Conservation (phyloP, 2,329 filamentous ascomycete species). For the Colletotrichum paranaense region DNA sequence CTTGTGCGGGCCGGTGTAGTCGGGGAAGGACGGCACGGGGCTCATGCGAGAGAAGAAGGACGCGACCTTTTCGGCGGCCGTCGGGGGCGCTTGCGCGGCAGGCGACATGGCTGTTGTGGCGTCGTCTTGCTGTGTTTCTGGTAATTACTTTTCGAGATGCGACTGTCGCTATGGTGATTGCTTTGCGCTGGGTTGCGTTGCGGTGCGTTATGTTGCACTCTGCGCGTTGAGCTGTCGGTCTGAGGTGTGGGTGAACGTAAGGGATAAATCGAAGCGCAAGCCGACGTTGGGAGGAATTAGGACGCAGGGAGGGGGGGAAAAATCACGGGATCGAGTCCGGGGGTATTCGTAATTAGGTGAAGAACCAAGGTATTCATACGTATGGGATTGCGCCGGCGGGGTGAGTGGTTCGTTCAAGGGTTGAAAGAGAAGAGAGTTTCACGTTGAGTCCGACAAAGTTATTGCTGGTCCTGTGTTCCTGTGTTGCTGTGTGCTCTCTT, state of each 20-base stretch:
- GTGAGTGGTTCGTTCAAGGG: neutral
- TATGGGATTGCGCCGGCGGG: neutral
- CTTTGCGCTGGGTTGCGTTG: neutral
- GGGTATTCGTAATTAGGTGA: neutral
- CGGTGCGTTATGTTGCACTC: neutral
- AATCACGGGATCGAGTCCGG: conserved; percentile 14
- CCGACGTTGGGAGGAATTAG: conserved; percentile 11
- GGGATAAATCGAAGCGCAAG: conserved; percentile 10
- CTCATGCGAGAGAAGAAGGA: conserved; percentile 67
- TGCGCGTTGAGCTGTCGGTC: neutral
- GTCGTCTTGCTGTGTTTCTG: neutral
- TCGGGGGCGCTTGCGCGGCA: conserved; percentile 21
- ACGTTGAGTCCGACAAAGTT: neutral
- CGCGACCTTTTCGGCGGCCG: conserved; percentile 51
- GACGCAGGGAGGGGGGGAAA: neutral
- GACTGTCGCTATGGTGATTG: neutral
- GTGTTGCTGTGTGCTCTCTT: neutral
- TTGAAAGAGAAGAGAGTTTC: neutral
- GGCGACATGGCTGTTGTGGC: conserved; percentile 17
- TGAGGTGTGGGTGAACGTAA: neutral
- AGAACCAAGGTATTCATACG: too few species aligned
- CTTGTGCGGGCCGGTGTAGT: conserved; percentile 81
- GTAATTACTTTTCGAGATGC: neutral
- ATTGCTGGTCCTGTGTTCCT: too few species aligned
- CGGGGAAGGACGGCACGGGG: conserved; percentile 78